Evolutionary conservation across 1,139 yeast genomes (phyloP), one percentile per base, ranked within the genome.

Genomic region (Protomyces macrosporus): DNA sequence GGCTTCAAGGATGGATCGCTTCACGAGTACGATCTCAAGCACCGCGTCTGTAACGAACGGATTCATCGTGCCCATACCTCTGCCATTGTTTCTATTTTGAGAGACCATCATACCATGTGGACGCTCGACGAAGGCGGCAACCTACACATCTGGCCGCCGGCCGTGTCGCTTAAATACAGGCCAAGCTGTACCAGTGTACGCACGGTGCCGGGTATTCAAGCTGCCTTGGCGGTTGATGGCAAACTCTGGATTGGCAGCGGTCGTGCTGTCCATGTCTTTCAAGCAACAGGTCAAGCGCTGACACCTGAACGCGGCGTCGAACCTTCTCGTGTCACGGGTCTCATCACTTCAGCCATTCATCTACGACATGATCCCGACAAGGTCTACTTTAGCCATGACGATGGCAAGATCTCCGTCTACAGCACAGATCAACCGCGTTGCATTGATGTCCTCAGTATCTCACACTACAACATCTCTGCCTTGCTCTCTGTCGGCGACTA

Each of bases 311-410:
- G 56, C 6, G 50, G 72, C 73, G 16, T 45, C 66, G 55, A 62
- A 56, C 57, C 63, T 62, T 30, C 64, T 68, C 32, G 76, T 9
- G 48, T 48, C 0, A 53, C 56, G n/a, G 62, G 76, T 4, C 77
- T 74, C 36, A 73, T 75, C 34, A 70, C 76, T 33, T 73, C 75
- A 66, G 76, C 75, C 0, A 69, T 75, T 2, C 60, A 65, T 37
- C 64, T 73, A 12, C 65, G 70, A 16, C 58, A 68, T 45, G 67
- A 67, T 34, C 73, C 73, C 0, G 76, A 74, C 39, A 59, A 65
- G 30, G 75, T 75, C 2, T 75, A 73, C 57, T 75, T 77, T 65
- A 81, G 81, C 6, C 80, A 77, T 61, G 78, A 76, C 16, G 78
- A 77, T 65, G 81, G 81, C 4, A 71, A 74, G 40, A 71, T 78